Percentiles rank a stretch among this genome's conserved stretches.
Evolutionary conservation across 2,329 filamentous ascomycete species (phyloP).

Genomic region (Fusarium citri): DNA sequence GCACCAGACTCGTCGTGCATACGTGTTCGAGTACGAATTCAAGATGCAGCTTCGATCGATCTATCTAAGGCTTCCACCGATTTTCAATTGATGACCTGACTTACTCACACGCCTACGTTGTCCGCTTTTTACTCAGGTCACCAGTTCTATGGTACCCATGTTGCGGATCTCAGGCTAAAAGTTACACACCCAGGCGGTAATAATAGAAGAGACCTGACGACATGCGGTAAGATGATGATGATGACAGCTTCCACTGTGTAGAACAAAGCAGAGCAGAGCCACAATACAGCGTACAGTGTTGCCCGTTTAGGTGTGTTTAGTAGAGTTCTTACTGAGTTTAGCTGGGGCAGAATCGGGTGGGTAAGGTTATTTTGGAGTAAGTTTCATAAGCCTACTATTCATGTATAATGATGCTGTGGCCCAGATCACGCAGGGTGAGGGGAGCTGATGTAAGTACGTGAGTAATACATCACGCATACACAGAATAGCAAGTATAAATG

Average conservation of each 20-base stretch:
- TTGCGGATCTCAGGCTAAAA: constrained; percentile 22
- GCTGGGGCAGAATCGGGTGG: constrained; percentile 22
- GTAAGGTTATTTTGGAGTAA: constrained; percentile 18
- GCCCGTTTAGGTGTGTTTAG: background rate
- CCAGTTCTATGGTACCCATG: constrained; percentile 22
- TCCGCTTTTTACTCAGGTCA: constrained; percentile 33
- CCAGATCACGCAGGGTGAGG: background rate
- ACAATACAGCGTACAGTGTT: background rate
- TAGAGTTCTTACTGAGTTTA: constrained; percentile 9
- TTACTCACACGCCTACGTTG: constrained; percentile 2
- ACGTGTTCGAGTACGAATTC: constrained; percentile 27
- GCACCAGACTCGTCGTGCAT: constrained; percentile 26
- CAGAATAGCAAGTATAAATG: constrained; percentile 7
- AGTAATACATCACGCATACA: constrained; percentile 4
- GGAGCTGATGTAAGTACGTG: background rate
- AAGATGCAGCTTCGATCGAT: constrained; percentile 4
- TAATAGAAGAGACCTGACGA: constrained; percentile 29
- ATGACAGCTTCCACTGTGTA: background rate
- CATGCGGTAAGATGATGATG: constrained; percentile 19
- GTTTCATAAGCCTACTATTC: constrained; percentile 4
- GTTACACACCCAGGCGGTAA: constrained; percentile 30
- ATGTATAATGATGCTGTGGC: constrained; percentile 27
- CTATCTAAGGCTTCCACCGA: constrained; percentile 5
- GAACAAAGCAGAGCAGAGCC: constrained; percentile 14
- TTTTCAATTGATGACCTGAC: constrained; percentile 15